These are phyloP conservation scores for Starmera amethionina DNA, from an alignment of 805 yeast genomes.

Conservation along the genomic window DNA sequence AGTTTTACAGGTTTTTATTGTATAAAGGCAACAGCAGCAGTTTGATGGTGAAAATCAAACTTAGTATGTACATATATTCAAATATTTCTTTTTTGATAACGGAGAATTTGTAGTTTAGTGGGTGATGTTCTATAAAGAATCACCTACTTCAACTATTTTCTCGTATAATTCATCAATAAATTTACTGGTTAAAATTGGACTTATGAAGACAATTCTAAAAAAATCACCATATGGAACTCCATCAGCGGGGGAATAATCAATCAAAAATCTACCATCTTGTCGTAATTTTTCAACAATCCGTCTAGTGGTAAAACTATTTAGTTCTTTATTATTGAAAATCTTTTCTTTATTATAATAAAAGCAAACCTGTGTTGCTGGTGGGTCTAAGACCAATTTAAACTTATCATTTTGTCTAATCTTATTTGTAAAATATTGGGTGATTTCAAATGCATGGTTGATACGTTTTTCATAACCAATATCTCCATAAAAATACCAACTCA, in stretches of 20 bases:
- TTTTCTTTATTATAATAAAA: conserved; percentile 55
- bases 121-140: not conserved
- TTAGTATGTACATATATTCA: no score
- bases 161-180: conserved; percentile 35
- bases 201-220: conserved; percentile 75
- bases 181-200: conserved; percentile 44
- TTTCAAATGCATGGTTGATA: conserved; percentile 62
- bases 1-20: no score
- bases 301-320: conserved; percentile 49
- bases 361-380: conserved; percentile 79
- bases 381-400: conserved; percentile 50
- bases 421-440: conserved; percentile 52
- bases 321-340: conserved; percentile 17
- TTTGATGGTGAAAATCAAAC: no score
- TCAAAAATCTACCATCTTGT: conserved; percentile 51
- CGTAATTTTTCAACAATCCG: conserved; percentile 52
- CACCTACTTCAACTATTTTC: conserved; percentile 28
- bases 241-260: conserved; percentile 71
- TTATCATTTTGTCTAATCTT: conserved; percentile 26
- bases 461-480: conserved; percentile 51
- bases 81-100: no score
- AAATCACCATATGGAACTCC: conserved; percentile 60
- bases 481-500: conserved; percentile 81
- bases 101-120: no score
- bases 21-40: no score